Base-by-base conservation (phyloP, 768 basidiomycete species). In the Hypholoma sublateritium region DNA sequence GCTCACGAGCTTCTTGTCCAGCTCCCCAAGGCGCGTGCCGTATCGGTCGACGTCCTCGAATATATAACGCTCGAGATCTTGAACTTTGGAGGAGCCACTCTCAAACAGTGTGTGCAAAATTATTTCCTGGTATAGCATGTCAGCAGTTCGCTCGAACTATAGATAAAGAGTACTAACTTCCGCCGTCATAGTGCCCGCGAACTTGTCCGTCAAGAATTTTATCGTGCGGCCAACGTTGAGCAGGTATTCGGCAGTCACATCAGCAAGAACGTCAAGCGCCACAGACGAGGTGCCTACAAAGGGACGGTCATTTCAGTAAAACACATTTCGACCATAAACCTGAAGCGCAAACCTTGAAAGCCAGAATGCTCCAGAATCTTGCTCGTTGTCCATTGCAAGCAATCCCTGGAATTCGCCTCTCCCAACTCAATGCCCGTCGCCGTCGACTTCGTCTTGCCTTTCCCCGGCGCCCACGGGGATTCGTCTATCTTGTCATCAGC, bases 91-190 rank as follows among this genome's bases (percentile, higher is more conserved):
- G 6, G 83, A 85, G 4, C 95, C 95, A 58, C 89, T 91, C 72
- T 97, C 93, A 62, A 95, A 92, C 16, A 98, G 75, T 0, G 93
- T 89, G 69, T 96, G 93, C 1, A 95, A 80, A 36, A 96, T 86
- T 34, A 97, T 95, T 86, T 96, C 93, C 93, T 96, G 57, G 11
- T 48, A 44, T 16, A 24, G 46, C 1, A 32, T 21, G 19, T n/a
- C 16, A 43, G 32, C 12, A 36, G 11, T 25, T 50, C 24, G 22
- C 12, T 19, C 22, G 6, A 13, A 17, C 2, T 39, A 47, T n/a
- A 24, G 5, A 2, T 12, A 2, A 25, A 65, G 78, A 54, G 55
- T 92, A 66, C 81, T 56, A 55, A 95, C 95, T 84, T 97, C 94
- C 0, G 93, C 68, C 1, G 88, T 85, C 91, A 98, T 94, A 21